Base-by-base conservation (phyloP, 2,329 filamentous ascomycete genomes). In the Neopestalotiopsis sp. region DNA sequence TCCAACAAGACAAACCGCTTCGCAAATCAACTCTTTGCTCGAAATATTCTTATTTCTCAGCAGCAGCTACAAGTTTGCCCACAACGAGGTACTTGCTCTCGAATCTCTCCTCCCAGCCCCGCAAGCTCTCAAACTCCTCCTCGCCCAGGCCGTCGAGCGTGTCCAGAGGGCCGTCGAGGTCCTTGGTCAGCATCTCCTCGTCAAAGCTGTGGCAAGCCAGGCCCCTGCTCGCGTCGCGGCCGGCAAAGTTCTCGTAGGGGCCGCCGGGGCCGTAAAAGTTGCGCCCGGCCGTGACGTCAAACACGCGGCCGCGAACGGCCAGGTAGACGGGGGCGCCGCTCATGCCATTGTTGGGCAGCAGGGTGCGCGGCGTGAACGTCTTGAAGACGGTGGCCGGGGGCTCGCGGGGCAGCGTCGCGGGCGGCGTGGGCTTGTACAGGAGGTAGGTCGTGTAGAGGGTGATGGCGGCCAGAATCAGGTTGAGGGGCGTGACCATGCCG, bases 221-320 rank as follows among this genome's bases (percentile, higher is more conserved):
- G 1, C 96, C 96, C 66, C 95, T 88, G 72, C 89, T 94, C 24
- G 96, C 96, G 81, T 99, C 96, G 53, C 95, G 87, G 0, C 96
- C 96, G 0, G 96, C 96, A 78, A 99, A 99, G 84, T 98, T 98
- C 80, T 91, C 91, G 81, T 99, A 99, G 1, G 95, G 94, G 0
- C 95, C 95, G 13, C 94, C 95, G 24, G 96, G 96, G 4, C 96
- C 96, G 83, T 99, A 99, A 81, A 98, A 98, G 84, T 97, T 95
- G 77, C 92, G 89, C 30, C 96, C 95, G 14, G 90, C 84, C 0
- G 91, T 90, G 30, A 98, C 95, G 79, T 99, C 96, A 79, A 98
- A 98, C 72, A 98, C 91, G 65, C 90, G 90, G 66, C 96, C 95
- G 57, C 94, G 92, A 20, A 98, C 94, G n/a, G 94, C 93, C 63